Evolutionary conservation across 2,329 filamentous ascomycete genomes (phyloP), one percentile per base, ranked within the genome.

Genomic region (Aspergillus fructus): DNA sequence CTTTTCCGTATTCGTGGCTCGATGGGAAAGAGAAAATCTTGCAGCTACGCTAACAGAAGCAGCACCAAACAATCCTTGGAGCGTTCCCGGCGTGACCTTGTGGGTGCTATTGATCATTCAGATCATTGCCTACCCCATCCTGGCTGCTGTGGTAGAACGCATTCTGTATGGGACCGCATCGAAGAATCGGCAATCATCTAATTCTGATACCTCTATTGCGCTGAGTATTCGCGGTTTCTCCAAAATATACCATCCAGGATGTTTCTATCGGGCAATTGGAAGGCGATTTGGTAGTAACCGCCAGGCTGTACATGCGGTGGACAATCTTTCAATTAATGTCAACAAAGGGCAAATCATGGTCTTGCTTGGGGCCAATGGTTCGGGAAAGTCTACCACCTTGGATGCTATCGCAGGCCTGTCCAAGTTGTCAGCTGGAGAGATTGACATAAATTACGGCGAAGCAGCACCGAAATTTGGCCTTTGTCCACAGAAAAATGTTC

Each of bases 401-500:
- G 91, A 96, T 68, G 89, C 89, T 5, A 93, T 97, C 62, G 89
- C 91, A 11, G 93, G 93, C 3, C 83, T 93, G 50, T 91, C 88
- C 65, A 89, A 85, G 45, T 81, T 93, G 21, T 91, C 90, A 0
- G 85, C 83, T 57, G 93, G 93, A 3, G 81, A 81, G 3, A 94
- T 97, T 63, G 85, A 84, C 23, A 87, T 96, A 46, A 89, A 94
- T 63, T 90, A 89, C 5, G 88, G 86, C 5, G 87, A 93, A 62
- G 88, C 87, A 1, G 87, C 85, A 9, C 90, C 90, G 9, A 91
- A 90, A 0, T 82, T 97, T 19, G 93, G 93, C 13, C 87, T 96
- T 42, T 93, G 91, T 56, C 93, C 93, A 0, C 93, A 97, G 71
- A 93, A 93, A 79, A 97, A 97, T 66, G 93, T 97, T 5, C 82